Conservation (phyloP, 495 filamentous ascomycete species). For the Talaromyces trachyspermus region DNA sequence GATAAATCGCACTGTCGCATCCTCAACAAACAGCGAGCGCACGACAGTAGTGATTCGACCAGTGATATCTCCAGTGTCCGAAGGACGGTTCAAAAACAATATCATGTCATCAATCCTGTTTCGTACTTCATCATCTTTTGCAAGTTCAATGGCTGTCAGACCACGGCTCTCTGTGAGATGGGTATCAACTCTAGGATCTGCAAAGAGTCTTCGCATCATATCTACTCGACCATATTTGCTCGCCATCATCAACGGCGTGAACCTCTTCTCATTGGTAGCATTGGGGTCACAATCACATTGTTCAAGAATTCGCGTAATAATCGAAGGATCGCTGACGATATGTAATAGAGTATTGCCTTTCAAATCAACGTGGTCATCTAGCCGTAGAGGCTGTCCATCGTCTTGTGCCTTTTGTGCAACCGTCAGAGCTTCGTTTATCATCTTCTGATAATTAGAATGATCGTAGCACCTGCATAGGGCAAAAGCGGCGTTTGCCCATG, state of each 20-base stretch:
- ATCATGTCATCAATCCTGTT: slow-evolving; percentile 94
- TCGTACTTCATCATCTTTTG: slow-evolving; percentile 95
- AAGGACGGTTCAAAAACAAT: slow-evolving; percentile 60
- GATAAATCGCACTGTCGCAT: slow-evolving; percentile 86
- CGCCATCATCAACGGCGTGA: slow-evolving; percentile 96
- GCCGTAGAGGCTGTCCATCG: slow-evolving; percentile 70
- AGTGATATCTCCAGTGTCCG: slow-evolving; percentile 46
- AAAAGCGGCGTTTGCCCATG: slow-evolving; percentile 96
- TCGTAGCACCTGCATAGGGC: slow-evolving; percentile 94
- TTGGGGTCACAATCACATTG: slow-evolving; percentile 91
- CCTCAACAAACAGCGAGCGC: slow-evolving; percentile 95
- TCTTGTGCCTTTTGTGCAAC: slow-evolving; percentile 67
- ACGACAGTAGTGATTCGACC: slow-evolving; percentile 88
- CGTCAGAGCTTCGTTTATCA: slow-evolving; percentile 75
- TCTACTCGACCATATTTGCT: slow-evolving; percentile 97
- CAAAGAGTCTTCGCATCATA: slow-evolving; percentile 80
- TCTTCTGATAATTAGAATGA: slow-evolving; percentile 72
- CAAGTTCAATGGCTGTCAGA: slow-evolving; percentile 90
- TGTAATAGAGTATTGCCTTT: slow-evolving; percentile 94
- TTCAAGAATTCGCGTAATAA: slow-evolving; percentile 66
- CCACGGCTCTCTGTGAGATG: slow-evolving; percentile 79
- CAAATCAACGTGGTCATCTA: slow-evolving; percentile 86
- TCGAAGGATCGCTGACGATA: slow-evolving; percentile 76
- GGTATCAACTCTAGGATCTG: slow-evolving; percentile 79
- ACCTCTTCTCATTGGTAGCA: slow-evolving; percentile 89